These are phyloP conservation scores for Pseudogymnoascus sp. DNA, from an alignment of 2,329 filamentous ascomycete species.

Conservation along the genomic window DNA sequence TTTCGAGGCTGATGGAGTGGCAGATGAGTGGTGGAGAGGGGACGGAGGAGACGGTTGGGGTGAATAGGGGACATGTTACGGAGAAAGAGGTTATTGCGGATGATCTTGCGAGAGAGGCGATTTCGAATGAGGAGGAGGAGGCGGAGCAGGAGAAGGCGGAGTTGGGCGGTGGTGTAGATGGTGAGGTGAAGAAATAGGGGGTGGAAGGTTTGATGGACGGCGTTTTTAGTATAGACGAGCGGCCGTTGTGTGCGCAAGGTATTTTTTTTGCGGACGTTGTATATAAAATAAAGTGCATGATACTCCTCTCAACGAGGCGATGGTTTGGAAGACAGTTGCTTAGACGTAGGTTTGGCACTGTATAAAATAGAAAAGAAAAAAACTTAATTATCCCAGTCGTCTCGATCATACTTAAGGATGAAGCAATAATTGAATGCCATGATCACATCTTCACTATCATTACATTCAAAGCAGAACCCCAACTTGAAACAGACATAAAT, in stretches of 20 bases:
- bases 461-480: not conserved
- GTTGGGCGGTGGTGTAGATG: not conserved
- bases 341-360: not conserved
- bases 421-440: not conserved
- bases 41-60: conserved; percentile 31
- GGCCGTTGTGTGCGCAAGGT: not conserved
- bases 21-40: conserved; percentile 83
- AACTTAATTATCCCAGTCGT: conserved; percentile 1
- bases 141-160: conserved; percentile 11
- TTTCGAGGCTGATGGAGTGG: conserved; percentile 97
- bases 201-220: not conserved
- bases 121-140: conserved; percentile 15
- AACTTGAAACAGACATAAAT: not conserved
- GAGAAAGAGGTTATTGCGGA: conserved; percentile 24
- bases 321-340: not conserved
- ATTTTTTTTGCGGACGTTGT: not conserved
- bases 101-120: conserved; percentile 18
- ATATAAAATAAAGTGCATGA: conserved; percentile 1
- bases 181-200: conserved; percentile 3
- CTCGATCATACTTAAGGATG: not conserved
- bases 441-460: not conserved
- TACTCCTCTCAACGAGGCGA: not conserved
- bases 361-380: conserved; percentile 1
- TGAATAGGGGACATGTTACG: conserved; percentile 22
- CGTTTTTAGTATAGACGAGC: conserved; percentile 1